Percentiles rank a stretch among this genome's conserved stretches.
Evolutionary conservation across 1,139 yeast species (phyloP).

Genomic region (Candida sp.): DNA sequence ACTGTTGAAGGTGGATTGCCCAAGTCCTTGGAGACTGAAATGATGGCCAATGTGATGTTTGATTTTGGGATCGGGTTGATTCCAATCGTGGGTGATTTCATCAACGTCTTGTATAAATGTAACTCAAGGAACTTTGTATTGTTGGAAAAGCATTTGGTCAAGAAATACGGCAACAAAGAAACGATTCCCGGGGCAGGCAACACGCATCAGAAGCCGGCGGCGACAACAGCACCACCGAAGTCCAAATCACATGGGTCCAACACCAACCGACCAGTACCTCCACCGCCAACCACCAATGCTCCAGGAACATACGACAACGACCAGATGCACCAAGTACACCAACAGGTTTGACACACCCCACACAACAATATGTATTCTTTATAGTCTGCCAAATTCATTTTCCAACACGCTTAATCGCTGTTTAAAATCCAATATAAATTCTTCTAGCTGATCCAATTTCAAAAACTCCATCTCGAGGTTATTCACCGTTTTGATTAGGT

Average conservation of each 20-base stretch:
- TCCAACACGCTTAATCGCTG: conserved; percentile 31
- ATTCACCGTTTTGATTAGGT: conserved; percentile 52
- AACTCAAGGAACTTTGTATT: conserved; percentile 63
- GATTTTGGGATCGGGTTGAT: conserved; percentile 62
- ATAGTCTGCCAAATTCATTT: conserved; percentile 19
- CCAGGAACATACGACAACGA: background rate
- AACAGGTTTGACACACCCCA: background rate
- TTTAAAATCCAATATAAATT: conserved; percentile 48
- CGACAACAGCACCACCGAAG: background rate
- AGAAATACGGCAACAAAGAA: conserved; percentile 31
- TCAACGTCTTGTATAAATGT: conserved; percentile 72
- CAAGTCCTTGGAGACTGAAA: conserved; percentile 39
- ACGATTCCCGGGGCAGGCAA: background rate
- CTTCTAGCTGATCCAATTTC: conserved; percentile 67
- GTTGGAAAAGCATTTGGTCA: conserved; percentile 45
- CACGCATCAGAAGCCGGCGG: no score
- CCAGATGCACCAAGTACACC: background rate
- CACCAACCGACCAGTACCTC: conserved; percentile 2
- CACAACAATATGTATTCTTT: background rate
- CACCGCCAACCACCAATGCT: background rate
- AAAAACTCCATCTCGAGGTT: conserved; percentile 64
- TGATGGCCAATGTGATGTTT: conserved; percentile 39
- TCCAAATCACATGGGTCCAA: background rate
- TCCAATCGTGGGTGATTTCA: conserved; percentile 74
- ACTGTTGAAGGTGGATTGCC: conserved; percentile 46